Base-by-base conservation (phyloP, 805 yeast species). In the Monosporozyma unispora region DNA sequence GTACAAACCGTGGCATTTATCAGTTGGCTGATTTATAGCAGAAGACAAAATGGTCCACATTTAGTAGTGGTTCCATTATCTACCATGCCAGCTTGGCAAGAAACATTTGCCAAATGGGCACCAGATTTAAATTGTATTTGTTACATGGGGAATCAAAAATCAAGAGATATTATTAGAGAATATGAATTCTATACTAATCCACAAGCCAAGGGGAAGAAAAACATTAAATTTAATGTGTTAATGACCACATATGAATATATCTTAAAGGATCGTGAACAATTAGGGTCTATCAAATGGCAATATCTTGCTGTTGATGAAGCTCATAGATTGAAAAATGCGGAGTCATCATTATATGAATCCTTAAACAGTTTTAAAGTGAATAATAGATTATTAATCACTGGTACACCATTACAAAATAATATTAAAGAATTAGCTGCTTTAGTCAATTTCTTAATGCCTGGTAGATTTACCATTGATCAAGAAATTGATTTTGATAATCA, bases 11-110 rank as follows among this genome's bases (percentile, higher is more conserved):
- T 93, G 12, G 78, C 96, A 2, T 93, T 93, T 62, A 72, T 93
- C 54, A 85, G 96, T 44, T 93, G 99, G 98, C 76, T 93, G 68
- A 80, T 93, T 38, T 93, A 85, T 66, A 95, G 97, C 4, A 80
- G 99, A 65, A 80, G 96, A 68, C 99, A 93, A 63, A 87, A 90
- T 67, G 99, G 99, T 7, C 99, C 99, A 2, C 97, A 91, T 67
- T 64, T 93, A 42, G 93, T 93, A 18, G 99, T 93, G 28, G 99
- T 93, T 7, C 99, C 99, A 0, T 71, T 93, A 50, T 86, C 96
- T 2, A 93, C 99, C 0, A 81, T 93, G 49, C 96, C 98, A 2
- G 96, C 99, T 0, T 93, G 99, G 99, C 98, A 93, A 70, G 99
- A 93, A 64, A 93, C 99, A 2, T 87, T 93, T 67, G 98, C 93